A percentile compares a stretch with the other conserved stretches of the same genome.
These are phyloP conservation scores for Nymphaea colorata DNA, from an alignment of 164 flowering plant species.

Conservation along the genomic window DNA sequence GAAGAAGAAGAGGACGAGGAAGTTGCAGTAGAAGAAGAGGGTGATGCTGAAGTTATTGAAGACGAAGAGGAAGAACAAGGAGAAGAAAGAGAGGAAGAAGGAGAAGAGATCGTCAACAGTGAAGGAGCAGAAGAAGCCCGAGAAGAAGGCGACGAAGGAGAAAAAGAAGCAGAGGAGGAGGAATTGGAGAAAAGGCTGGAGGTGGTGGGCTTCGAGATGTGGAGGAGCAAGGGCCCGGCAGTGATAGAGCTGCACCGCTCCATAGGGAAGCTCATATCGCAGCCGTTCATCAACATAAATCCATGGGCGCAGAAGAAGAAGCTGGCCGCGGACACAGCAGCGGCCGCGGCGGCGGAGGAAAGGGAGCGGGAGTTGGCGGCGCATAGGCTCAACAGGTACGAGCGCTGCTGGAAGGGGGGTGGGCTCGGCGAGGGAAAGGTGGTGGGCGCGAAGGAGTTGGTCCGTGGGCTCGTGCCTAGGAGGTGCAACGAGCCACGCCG, in stretches of 20 bases:
- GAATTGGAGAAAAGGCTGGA: constrained; percentile 3
- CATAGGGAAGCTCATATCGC: constrained; percentile 9
- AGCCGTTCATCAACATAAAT: constrained; percentile 17
- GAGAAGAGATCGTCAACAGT: constrained; percentile 4
- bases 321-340: constrained; percentile 14
- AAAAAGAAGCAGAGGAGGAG: background rate
- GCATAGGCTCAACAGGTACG: constrained; percentile 40
- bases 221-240: constrained; percentile 27
- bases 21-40: constrained; percentile 6
- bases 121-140: background rate
- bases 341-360: constrained; percentile 7
- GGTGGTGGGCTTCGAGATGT: constrained; percentile 9
- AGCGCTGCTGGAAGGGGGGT: constrained; percentile 42
- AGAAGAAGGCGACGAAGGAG: constrained; percentile 1
- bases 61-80: constrained; percentile 4
- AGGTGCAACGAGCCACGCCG: constrained; percentile 50
- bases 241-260: constrained; percentile 32
- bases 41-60: constrained; percentile 8
- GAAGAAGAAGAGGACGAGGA: constrained; percentile 8
- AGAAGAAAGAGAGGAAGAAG: background rate
- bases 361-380: constrained; percentile 3
- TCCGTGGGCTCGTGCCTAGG: constrained; percentile 4
- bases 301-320: constrained; percentile 12
- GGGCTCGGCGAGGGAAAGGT: constrained; percentile 11
- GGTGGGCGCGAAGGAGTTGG: constrained; percentile 18